Base-by-base conservation (phyloP, 306 rosid species). In the Cicer bijugum region DNA sequence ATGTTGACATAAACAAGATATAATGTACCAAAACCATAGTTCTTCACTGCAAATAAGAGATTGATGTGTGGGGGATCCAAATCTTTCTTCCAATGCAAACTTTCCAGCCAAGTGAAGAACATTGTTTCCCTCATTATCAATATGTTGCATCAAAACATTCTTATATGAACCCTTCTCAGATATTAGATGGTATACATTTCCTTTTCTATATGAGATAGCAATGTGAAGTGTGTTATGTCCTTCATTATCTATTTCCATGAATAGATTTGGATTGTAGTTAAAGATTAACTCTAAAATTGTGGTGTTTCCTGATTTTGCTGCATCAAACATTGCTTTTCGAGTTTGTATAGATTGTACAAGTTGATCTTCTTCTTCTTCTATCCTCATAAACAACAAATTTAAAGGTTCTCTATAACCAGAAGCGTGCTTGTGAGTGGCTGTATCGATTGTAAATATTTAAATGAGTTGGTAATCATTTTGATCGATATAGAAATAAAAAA, bases 31-130 rank as follows among this genome's bases (percentile, higher is more conserved):
- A 14, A 61, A 46, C 78, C 78, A 73, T 28, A 6, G 1, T 17
- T 61, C 69, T 28, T 74, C 78, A 15, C 8, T 14, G 5, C 9
- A 10, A 38, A 73, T 44, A 14, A 59, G 47, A 28, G 35, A 4
- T 58, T 45, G 69, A 6, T 33, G 7, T 8, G 15, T 59, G 6
- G 9, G 57, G 20, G 57, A 59, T 60, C 6, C 78, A 16, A 3
- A 14, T 74, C 40, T 74, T 46, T 5, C 60, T 60, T 60, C 9
- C 4, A 48, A 11, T 0, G 4, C 10, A 17, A 8, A 37, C 51
- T 4, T 48, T 62, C 15, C 78, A 48, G 51, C 71, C 6, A 61
- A 47, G 28, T 62, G 78, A 62, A 74, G 78, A 74, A 62, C 63
- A 48, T 74, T 74, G 71, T 74, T 62, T 15, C 62, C 71, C 16